Base-by-base conservation (phyloP, 2,329 filamentous ascomycete genomes). In the Myriosclerotinia curreyana region DNA sequence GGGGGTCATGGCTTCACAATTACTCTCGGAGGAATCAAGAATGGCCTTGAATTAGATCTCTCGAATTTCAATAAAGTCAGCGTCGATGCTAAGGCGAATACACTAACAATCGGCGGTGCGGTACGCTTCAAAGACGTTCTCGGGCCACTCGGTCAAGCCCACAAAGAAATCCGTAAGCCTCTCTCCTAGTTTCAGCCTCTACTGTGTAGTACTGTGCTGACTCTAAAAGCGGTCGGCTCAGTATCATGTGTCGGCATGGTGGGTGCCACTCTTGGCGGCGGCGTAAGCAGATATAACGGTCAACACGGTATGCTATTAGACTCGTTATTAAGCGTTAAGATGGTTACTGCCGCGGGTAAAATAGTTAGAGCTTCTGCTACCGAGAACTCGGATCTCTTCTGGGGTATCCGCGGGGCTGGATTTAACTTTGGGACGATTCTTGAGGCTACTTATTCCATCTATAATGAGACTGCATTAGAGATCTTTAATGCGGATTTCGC, bases 21-120 rank as follows among this genome's bases (percentile, higher is more conserved):
- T 0, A 72, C 72, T 5, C 63, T 75, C 1, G 71, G 67, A 7
- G 60, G 62, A 0, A 42, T 76, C 0, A 54, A 70, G 2, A 68
- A 69, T 55, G 75, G 74, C 2, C 66, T 77, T 1, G 67, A 72
- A 14, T 72, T 77, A 53, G 74, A 76, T 25, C 63, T 77, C 42
- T 70, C 72, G 50, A 65, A 67, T 22, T 64, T 77, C 31, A 74
- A 75, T 9, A 66, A 53, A 14, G 64, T 73, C 5, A 53, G 59
- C 0, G 56, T 77, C 4, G 64, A 75, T 51, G 34, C 31, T 4
- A 42, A 50, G 0, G 69, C 68, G 2, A 70, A 65, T 4, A 74
- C 69, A 11, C 15, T 66, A 8, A 64, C 55, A 17, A 48, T 66
- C 54, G 66, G 64, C 11, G 66, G 53, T n/a, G 64, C 25, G 0